Base-by-base conservation (phyloP, 78 protist species). In the Guillardia theta region DNA sequence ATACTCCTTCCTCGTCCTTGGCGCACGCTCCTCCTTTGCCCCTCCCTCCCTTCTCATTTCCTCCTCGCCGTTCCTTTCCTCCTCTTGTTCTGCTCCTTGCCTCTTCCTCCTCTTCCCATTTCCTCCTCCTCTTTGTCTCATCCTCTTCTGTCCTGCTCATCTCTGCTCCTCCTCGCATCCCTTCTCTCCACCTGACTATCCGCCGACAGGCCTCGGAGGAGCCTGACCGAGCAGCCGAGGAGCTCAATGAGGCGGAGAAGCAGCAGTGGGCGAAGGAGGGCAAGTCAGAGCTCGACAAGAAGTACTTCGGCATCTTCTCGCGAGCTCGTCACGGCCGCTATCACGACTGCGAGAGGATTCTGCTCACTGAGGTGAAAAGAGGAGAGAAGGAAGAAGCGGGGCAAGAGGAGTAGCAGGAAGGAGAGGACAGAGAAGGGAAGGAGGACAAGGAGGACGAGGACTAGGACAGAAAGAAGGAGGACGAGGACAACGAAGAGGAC, bases 241-340 rank as follows among this genome's bases (percentile, higher is more conserved):
- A 78, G 48, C 90, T 78, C 10, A 21, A 18, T 9, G 90, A 78
- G 33, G 15, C 1, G 48, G 90, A 78, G 48, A 78, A 78, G 33
- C 53, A 78, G 24, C 24, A 78, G 12, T 78, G 90, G 90, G 18
- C 10, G 33, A 43, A 37, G 50, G 90, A 78, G 8, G 90, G 48
- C 18, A 43, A 78, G 90, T 78, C 90, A 6, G 90, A 78, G 90
- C 48, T 78, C 33, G 90, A 78, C 50, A 18, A 36, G 44, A 78
- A 78, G 33, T 78, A 2, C 90, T 78, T 78, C 50, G 90, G 90
- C 90, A 36, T 78, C 33, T 78, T 78, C 48, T 78, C 48, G 53
- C 90, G 48, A 19, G 0, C 83, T 12, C 18, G 90, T 18, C 90
- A 78, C 90, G 90, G 90, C 24, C 45, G 48, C 24, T 78, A 41